Evolutionary conservation across 2,329 filamentous ascomycete genomes (phyloP), one percentile per base, ranked within the genome.

Genomic region (Simplicillium aogashimaense): DNA sequence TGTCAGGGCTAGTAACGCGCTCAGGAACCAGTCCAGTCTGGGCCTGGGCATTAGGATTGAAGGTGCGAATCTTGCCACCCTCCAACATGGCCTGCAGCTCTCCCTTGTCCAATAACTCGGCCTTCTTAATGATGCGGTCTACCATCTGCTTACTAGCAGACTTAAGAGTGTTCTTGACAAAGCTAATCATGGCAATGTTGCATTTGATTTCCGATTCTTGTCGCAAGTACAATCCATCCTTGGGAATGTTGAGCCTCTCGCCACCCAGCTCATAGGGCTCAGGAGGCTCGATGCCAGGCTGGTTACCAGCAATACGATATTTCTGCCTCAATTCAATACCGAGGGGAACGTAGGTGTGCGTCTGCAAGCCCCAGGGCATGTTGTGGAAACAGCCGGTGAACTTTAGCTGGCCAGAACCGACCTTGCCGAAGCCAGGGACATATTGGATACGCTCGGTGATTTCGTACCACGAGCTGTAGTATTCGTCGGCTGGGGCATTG

Each of bases 301-400:
- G 79, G 54, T 84, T 84, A 7, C 81, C 81, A 44, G 69, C 72
- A 41, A 85, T 76, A 52, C 74, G 71, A 57, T 83, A 85, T 50
- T 74, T 81, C 61, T 79, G 81, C 46, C 80, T 70, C 55, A 84
- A 58, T 54, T 85, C 80, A 38, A 83, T 68, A 45, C 70, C 73
- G 54, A 83, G 71, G 28, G 81, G 81, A 33, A 77, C 79, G 54
- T 83, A 83, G 39, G 79, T 78, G 61, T 85, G 81, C 9, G 78
- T 82, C 61, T 85, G 81, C 43, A 85, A 61, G 3, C 81, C 81
- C 74, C 78, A 83, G 3, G 80, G 77, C 66, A 83, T 76, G 56
- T 84, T 72, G 53, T 85, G 81, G 55, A 85, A 85, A 53, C 79
- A 82, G 44, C 77, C 81, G 44, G 77, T 81, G 63, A 85, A 85